phyloP scores from a whole-genome alignment of 164 flowering plant genomes.

The Sextonia rubra region DNA sequence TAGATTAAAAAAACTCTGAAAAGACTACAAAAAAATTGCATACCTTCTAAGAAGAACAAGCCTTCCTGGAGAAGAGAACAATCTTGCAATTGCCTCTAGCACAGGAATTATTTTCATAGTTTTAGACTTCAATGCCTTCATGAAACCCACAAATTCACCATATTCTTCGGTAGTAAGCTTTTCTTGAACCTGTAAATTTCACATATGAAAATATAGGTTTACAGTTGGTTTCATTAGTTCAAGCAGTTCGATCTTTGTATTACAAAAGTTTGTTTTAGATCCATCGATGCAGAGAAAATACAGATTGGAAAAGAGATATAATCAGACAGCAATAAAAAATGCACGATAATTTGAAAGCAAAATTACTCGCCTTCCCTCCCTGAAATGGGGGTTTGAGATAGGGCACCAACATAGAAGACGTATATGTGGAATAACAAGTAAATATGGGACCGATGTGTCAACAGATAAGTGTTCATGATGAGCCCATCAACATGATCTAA shows the following conservation, averaged over 20 bases:
- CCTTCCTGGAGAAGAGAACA: conserved; percentile 78
- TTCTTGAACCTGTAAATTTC: conserved; percentile 59
- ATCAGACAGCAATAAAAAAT: not conserved
- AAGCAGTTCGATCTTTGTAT: not conserved
- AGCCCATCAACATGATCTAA: too few relatives aligned
- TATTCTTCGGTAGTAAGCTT: conserved; percentile 68
- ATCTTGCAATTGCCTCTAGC: conserved; percentile 55
- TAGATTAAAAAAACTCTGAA: not conserved
- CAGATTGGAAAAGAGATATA: not conserved
- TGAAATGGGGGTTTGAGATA: too few relatives aligned
- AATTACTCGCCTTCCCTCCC: too few relatives aligned
- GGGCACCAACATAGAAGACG: too few relatives aligned
- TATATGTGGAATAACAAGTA: too few relatives aligned
- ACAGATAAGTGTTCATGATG: too few relatives aligned
- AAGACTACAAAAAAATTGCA: not conserved
- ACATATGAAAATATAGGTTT: not conserved
- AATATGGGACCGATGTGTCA: too few relatives aligned
- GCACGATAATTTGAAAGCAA: not conserved
- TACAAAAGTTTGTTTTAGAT: not conserved
- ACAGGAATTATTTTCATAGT: conserved; percentile 58
- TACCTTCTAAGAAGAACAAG: conserved; percentile 74
- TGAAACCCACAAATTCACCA: conserved; percentile 63
- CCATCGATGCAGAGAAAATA: not conserved
- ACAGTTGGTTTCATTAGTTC: not conserved
- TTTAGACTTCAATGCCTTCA: conserved; percentile 86